Evolutionary conservation across 2,329 filamentous ascomycete genomes (phyloP).

Genomic region (Blumeriella jaapii): DNA sequence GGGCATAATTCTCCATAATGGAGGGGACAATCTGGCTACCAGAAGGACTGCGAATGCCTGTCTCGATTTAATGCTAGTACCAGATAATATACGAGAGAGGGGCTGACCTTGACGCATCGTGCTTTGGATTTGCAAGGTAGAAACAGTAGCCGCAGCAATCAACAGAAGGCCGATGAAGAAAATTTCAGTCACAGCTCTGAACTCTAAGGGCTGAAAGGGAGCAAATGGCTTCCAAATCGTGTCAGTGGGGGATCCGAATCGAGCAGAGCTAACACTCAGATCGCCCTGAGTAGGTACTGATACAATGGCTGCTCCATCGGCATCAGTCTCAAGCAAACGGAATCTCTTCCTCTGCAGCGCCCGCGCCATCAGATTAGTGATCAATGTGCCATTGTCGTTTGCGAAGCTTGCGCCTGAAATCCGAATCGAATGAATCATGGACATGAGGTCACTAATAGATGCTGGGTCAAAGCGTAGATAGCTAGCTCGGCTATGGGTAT

Average conservation of each 20-base stretch:
- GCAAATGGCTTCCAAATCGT: neutral
- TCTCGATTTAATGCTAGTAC: neutral
- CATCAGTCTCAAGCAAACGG: too few species aligned
- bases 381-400: slow-evolving; percentile 4
- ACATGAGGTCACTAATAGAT: slow-evolving; percentile 21
- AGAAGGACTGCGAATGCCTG: slow-evolving; percentile 15
- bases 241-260: neutral
- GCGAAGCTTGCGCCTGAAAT: neutral
- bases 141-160: slow-evolving; percentile 6
- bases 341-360: neutral
- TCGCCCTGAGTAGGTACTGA: too few species aligned
- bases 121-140: slow-evolving; percentile 8
- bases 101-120: slow-evolving; percentile 11
- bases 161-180: slow-evolving; percentile 9
- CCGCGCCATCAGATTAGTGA: neutral
- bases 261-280: too few species aligned
- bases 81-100: neutral
- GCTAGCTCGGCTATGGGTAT: slow-evolving; percentile 13
- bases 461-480: slow-evolving; percentile 22
- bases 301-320: too few species aligned
- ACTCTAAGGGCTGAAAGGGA: slow-evolving; percentile 11
- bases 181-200: too few species aligned
- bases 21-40: slow-evolving; percentile 24
- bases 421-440: slow-evolving; percentile 8
- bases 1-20: slow-evolving; percentile 38